Percentiles rank a stretch among this genome's conserved stretches.
Evolutionary conservation across 129 eudicot species (phyloP).

Genomic region (Artemisia tridentata): DNA sequence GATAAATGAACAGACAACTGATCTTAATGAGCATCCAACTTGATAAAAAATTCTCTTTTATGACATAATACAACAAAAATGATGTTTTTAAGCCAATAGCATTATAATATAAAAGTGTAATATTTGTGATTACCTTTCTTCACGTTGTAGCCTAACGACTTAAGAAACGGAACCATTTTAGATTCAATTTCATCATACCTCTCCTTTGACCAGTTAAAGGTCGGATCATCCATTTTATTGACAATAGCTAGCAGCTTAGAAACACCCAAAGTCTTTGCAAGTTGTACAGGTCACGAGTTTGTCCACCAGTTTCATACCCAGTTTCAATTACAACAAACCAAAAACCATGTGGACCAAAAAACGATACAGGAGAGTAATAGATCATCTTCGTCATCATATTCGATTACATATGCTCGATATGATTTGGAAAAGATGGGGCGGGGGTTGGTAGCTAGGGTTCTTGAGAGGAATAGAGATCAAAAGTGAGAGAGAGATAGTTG

Average conservation of each 20-base stretch:
- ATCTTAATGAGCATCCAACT: no score
- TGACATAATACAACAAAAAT: neutral
- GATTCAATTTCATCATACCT: conserved; percentile 90
- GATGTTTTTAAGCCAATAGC: neutral
- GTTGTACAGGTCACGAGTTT: conserved; percentile 99
- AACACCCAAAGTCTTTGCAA: conserved; percentile 95
- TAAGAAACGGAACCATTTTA: conserved; percentile 70
- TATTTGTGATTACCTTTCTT: conserved; percentile 67
- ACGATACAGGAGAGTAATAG: no score
- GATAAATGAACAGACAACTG: no score
- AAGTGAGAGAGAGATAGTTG: no score
- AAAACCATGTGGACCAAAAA: no score
- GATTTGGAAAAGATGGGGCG: no score
- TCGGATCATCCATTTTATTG: conserved; percentile 95
- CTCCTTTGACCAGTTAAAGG: conserved; percentile 83
- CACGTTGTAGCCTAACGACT: conserved; percentile 79
- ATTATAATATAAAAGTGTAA: neutral
- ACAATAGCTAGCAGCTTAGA: conserved; percentile 86
- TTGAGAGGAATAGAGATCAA: no score
- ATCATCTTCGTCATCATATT: no score
- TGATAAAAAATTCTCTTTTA: no score
- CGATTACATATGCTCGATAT: no score
- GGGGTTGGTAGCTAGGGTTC: no score
- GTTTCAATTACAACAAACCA: conserved; percentile 27
- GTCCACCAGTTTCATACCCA: conserved; percentile 97